Base-by-base conservation (phyloP, 495 filamentous ascomycete species). In the Parmelia sp. region DNA sequence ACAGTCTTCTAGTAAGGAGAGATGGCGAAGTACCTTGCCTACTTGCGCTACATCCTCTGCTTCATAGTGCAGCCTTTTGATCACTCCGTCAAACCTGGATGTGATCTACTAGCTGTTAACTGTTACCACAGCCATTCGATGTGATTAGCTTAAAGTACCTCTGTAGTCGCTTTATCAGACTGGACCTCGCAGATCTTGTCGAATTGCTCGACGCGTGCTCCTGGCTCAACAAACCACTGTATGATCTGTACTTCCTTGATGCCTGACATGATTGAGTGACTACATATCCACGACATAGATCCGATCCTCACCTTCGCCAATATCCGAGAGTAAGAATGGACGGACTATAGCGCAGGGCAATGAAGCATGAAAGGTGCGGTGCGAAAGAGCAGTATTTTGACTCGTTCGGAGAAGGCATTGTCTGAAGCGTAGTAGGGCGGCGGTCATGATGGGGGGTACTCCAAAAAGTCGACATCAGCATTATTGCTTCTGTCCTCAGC, bases 201-300 rank as follows among this genome's bases (percentile, higher is more conserved):
- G 84, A 96, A 99, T 76, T 99, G 91, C 79, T 97, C 92, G 68
- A 99, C 91, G 61, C 91, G 86, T 31, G 95, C 95, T 58, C 90
- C 92, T 59, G 96, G 92, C 74, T 96, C 88, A 65, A 97, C 94
- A 74, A 97, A 99, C 95, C 95, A 99, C 79, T 97, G 95, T 69
- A 97, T 97, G 71, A 99, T 90, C 74, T 97, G 93, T 74, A 94
- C 95, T 77, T 98, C 94, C 68, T 91, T 90, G 71, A 97, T 98
- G 57, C 94, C 92, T 96, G 62, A 40, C 62, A 37, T 33, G 19
- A 39, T 31, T 56, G 36, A 61, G 59, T 40, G 31, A 62, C 44
- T 19, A 23, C 23, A 37, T 9, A 17, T n/a, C 29, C 3, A 37
- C 27, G 17, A 60, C 0, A 31, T 9, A 61, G 23, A 17, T 27